Evolutionary conservation across 495 filamentous ascomycete species (phyloP).

Genomic region (Podospora conica): DNA sequence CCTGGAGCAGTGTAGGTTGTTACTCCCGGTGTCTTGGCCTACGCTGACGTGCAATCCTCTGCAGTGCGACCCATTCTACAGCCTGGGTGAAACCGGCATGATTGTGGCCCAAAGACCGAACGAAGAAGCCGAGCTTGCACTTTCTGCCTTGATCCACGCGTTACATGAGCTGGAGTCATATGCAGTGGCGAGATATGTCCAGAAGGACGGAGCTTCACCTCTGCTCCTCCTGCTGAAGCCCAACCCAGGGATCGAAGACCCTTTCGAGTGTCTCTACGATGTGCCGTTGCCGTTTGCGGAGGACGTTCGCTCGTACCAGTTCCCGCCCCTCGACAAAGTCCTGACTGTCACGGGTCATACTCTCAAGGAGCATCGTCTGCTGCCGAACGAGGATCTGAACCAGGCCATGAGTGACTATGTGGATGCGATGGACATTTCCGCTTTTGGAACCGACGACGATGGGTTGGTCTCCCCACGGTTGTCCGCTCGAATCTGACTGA

Average conservation of each 20-base stretch:
- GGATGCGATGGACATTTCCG: slow-evolving; percentile 84
- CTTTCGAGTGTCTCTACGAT: slow-evolving; percentile 85
- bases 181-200: slow-evolving; percentile 78
- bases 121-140: slow-evolving; percentile 66
- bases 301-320: slow-evolving; percentile 81
- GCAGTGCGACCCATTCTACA: slow-evolving; percentile 79
- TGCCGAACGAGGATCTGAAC: slow-evolving; percentile 68
- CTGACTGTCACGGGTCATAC: slow-evolving; percentile 83
- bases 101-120: slow-evolving; percentile 70
- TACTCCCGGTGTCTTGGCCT: background rate
- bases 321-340: slow-evolving; percentile 84
- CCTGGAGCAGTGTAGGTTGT: slow-evolving; percentile 56
- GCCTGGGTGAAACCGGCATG: slow-evolving; percentile 69
- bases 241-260: slow-evolving; percentile 68
- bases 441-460: slow-evolving; percentile 53
- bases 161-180: slow-evolving; percentile 82
- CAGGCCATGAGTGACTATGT: slow-evolving; percentile 86
- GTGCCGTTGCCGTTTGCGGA: slow-evolving; percentile 91
- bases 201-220: slow-evolving; percentile 72
- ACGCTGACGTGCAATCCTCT: slow-evolving; percentile 6
- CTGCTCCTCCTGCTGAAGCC: slow-evolving; percentile 75
- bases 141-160: slow-evolving; percentile 87
- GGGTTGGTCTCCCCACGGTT: slow-evolving; percentile 45
- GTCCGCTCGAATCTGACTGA: slow-evolving; percentile 25
- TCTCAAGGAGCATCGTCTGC: slow-evolving; percentile 76